Conservation (phyloP, 73 alveolate genomes). For the Stentor coeruleus region DNA sequence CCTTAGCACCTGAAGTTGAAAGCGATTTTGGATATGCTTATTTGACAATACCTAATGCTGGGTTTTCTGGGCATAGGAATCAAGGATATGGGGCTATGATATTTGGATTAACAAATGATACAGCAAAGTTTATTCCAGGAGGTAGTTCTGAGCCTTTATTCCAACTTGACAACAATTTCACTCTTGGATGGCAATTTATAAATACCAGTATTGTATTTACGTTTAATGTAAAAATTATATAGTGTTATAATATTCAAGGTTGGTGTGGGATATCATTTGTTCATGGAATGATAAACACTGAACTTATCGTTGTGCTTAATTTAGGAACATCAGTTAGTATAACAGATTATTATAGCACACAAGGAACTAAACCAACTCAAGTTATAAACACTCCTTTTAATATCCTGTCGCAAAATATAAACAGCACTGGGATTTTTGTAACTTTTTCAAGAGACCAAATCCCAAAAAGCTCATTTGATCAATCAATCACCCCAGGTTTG, state of each 20-base stretch:
- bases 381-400: background rate
- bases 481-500: background rate
- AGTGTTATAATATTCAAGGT: background rate
- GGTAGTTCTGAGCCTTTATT: background rate
- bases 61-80: background rate
- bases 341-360: background rate
- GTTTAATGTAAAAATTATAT: background rate
- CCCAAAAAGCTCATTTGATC: background rate
- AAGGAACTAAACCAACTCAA: background rate
- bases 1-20: background rate
- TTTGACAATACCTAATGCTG: background rate
- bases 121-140: background rate
- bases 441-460: background rate
- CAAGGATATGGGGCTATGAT: background rate
- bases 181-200: background rate
- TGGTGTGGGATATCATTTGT: constrained; percentile 8
- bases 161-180: background rate
- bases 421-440: background rate
- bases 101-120: background rate
- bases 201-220: background rate
- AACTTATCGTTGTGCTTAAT: background rate
- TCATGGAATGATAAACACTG: constrained; percentile 15
- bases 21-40: background rate
- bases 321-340: background rate
- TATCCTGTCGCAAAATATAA: background rate